phyloP scores from a whole-genome alignment of 495 filamentous ascomycete genomes.

The Glarea lozoyensis region DNA sequence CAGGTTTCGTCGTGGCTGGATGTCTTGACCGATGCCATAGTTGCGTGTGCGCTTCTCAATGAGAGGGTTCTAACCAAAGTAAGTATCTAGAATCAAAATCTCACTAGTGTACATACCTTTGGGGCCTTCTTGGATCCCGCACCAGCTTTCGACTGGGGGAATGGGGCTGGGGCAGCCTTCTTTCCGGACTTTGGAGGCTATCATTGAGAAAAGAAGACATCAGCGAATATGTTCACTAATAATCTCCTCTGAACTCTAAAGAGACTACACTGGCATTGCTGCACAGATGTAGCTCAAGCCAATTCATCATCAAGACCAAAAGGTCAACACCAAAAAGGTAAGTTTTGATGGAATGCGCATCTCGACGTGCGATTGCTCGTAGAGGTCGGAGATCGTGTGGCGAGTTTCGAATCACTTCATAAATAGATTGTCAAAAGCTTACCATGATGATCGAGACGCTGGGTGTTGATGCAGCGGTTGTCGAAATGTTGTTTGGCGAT shows the following conservation, averaged over 20 bases:
- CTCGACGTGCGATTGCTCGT: constrained; percentile 31
- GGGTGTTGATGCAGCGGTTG: constrained; percentile 18
- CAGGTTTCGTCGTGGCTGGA: constrained; percentile 95
- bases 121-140: constrained; percentile 74
- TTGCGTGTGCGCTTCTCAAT: constrained; percentile 96
- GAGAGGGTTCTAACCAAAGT: constrained; percentile 77
- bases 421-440: constrained; percentile 16
- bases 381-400: constrained; percentile 24
- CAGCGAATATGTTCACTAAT: constrained; percentile 73
- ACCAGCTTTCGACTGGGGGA: constrained; percentile 88
- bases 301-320: constrained; percentile 60
- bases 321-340: constrained; percentile 26
- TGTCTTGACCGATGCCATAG: constrained; percentile 98
- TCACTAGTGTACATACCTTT: constrained; percentile 58
- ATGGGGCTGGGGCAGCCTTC: constrained; percentile 92
- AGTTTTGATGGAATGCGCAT: constrained; percentile 36
- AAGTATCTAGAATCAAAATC: constrained; percentile 19
- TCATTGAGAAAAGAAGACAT: constrained; percentile 99
- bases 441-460: constrained; percentile 26
- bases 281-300: constrained; percentile 68
- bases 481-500: constrained; percentile 20
- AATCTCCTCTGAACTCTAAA: constrained; percentile 90
- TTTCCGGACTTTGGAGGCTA: constrained; percentile 96
- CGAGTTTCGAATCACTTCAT: constrained; percentile 19
- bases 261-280: constrained; percentile 61